Conservation (phyloP, 2,329 filamentous ascomycete species). For the Immersiporthe knoxdaviesiana region DNA sequence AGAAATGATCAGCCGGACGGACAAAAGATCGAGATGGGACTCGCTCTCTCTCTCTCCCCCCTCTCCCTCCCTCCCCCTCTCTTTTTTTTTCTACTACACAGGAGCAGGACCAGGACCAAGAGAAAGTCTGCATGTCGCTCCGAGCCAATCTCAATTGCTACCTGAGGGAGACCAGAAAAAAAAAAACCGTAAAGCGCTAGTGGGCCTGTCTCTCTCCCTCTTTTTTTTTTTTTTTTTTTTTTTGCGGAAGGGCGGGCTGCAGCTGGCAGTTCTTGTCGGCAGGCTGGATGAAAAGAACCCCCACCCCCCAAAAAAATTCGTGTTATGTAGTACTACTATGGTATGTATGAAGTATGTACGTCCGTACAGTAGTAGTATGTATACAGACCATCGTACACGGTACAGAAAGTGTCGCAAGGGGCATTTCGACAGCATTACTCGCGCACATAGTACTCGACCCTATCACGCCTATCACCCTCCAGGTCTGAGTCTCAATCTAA, state of each 20-base stretch:
- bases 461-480: slow-evolving; percentile 19
- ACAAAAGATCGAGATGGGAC: slow-evolving; percentile 16
- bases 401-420: slow-evolving; percentile 12
- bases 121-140: not conserved
- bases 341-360: too few relatives aligned
- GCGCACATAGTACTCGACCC: slow-evolving; percentile 8
- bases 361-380: too few relatives aligned
- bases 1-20: slow-evolving; percentile 6
- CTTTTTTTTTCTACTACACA: too few relatives aligned
- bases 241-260: not conserved
- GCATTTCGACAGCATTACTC: not conserved
- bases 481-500: slow-evolving; percentile 24
- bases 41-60: not conserved
- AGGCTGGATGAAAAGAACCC: not conserved
- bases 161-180: not conserved
- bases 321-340: too few relatives aligned
- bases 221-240: too few relatives aligned
- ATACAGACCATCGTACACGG: not conserved
- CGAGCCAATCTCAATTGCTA: not conserved
- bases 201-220: slow-evolving; percentile 3
- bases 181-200: too few relatives aligned
- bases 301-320: too few relatives aligned
- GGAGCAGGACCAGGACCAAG: not conserved
- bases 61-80: too few relatives aligned
- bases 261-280: not conserved